Base-by-base conservation (phyloP, 1,284 basidiomycete genomes). In the Macrocybe sp. region DNA sequence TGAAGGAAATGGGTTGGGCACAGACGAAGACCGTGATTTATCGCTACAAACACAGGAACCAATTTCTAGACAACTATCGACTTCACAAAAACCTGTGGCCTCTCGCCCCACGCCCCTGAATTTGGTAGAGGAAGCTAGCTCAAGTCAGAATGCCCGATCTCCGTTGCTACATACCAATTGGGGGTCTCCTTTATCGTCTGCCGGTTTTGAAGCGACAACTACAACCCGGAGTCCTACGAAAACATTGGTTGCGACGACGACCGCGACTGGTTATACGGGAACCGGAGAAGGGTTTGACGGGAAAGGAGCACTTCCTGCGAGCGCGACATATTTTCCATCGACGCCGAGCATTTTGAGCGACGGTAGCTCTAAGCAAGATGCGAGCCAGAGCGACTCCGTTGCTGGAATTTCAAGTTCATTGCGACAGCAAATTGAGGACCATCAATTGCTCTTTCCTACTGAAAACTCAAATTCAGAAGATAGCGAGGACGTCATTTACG, bases 111-210 rank as follows among this genome's bases (percentile, higher is more conserved):
- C 40, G 2, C 44, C 55, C 1, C 46, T 57, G 9, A 41, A 45
- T 16, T 45, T 57, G 7, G 41, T 22, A 2, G 33, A 37, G 1
- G 33, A 46, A 2, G 43, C 46, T 28, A n/a, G 28, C 11, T 16
- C 14, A 11, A 56, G 43, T 32, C 48, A 30, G 45, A 59, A 31
- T 43, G 48, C 6, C 52, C 61, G 56, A 2, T 79, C 78, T 3
- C 78, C 78, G 0, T 59, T 79, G 3, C 61, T 81, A 10, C 75
- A 79, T 52, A 73, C 77, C n/a, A 69, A 65, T 2, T 81, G 79
- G 67, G 72, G 68, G 7, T 75, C 76, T 4, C 72, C 75, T 0
- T 55, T 66, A 39, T 67, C 72, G 1, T 74, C 75, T 3, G 64
- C 70, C 4, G 58, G 44, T 3, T 54, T 49, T 12, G 36, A 44